Conservation (phyloP, 768 basidiomycete genomes). For the Lactifluus echinatus region DNA sequence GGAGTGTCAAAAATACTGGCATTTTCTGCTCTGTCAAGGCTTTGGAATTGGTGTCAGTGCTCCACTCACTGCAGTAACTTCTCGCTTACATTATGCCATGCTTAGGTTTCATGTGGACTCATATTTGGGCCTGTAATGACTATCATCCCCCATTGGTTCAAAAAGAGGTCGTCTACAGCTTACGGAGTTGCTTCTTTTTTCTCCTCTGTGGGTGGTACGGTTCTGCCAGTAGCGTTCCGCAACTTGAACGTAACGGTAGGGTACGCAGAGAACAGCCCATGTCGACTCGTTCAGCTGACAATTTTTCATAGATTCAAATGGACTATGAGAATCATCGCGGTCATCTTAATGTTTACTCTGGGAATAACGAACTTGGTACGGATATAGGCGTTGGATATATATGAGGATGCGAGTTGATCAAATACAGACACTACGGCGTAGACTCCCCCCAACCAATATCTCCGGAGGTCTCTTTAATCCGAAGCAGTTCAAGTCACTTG, state of each 20-base stretch:
- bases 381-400: constrained; percentile 6
- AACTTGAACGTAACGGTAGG: constrained; percentile 47
- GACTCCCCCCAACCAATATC: constrained; percentile 45
- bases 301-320: constrained; percentile 50
- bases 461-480: constrained; percentile 55
- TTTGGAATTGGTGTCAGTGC: constrained; percentile 50
- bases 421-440: constrained; percentile 30
- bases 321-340: constrained; percentile 66
- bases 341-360: constrained; percentile 47
- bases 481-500: constrained; percentile 42
- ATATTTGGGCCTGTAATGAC: constrained; percentile 55
- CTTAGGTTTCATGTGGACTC: constrained; percentile 34
- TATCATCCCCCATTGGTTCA: constrained; percentile 68
- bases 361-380: constrained; percentile 45
- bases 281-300: background rate
- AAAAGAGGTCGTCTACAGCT: constrained; percentile 44
- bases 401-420: constrained; percentile 6
- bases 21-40: constrained; percentile 70
- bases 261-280: constrained; percentile 27
- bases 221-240: constrained; percentile 55
- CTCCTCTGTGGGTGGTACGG: constrained; percentile 57
- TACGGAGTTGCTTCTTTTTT: constrained; percentile 59
- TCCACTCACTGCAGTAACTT: background rate
- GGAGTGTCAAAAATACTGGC: constrained; percentile 69
- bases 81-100: background rate